Base-by-base conservation (phyloP, 2,329 filamentous ascomycete genomes). In the Colletotrichum lindemuthianum region DNA sequence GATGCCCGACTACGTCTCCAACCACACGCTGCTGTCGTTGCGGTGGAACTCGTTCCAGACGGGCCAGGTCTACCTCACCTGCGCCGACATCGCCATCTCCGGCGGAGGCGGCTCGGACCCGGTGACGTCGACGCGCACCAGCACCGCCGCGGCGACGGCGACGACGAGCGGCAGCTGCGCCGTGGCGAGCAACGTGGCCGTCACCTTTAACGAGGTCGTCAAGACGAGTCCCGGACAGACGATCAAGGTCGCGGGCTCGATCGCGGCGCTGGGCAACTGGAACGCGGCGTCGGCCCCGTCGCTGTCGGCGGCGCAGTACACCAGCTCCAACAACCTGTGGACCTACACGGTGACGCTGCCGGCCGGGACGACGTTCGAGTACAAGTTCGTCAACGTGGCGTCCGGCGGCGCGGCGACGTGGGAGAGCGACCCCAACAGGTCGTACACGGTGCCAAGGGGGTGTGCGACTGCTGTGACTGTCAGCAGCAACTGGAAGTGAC, bases 381-480 rank as follows among this genome's bases (percentile, higher is more conserved):
- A 89, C 72, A 89, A 90, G 74, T 91, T 85, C 69, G 80, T 90
- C 67, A 83, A 83, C 68, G 81, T 86, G 45, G 78, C 77, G n/a
- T 72, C 71, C 1, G 77, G 79, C 68, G 85, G 86, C 0, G 75
- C 72, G 0, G 77, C 87, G 6, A 80, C 77, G 0, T 90, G 87
- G 87, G 87, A 90, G 74, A 82, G 79, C 55, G 87, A 87, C 24
- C 77, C 78, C 0, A 81, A 82, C 56, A 70, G 78, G 43, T 73
- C 72, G 0, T 79, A 73, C 61, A 76, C 73, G 37, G 72, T 77
- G 8, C 70, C 73, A 1, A 52, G 40, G 8, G 58, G 70, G 16
- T 76, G 72, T 55, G 64, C 55, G 3, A 60, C 66, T 8, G 65
- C 63, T 3, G 69, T 67, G 0, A 66, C 64, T 15, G 70, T 73